A percentile compares a stretch with the other conserved stretches of the same genome.
These are phyloP conservation scores for Russula earlei DNA, from an alignment of 768 basidiomycete genomes.

Conservation along the genomic window DNA sequence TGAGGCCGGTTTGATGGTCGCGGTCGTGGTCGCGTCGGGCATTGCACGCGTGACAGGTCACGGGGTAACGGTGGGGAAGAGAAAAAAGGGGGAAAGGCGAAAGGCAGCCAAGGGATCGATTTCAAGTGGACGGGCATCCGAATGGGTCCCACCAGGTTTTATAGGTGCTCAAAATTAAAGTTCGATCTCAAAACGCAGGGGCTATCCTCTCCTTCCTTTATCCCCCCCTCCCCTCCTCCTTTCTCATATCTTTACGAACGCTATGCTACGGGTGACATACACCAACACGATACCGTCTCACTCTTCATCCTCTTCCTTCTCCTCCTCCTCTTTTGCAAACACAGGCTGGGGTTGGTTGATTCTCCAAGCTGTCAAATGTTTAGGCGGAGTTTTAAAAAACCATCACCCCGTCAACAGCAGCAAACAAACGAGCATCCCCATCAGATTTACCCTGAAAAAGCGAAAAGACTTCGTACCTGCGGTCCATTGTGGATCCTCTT, in stretches of 20 bases:
- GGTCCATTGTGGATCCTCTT: slow-evolving; percentile 78
- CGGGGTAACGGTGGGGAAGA: slow-evolving; percentile 30
- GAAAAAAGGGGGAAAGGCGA: slow-evolving; percentile 24
- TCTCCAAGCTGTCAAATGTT: slow-evolving; percentile 67
- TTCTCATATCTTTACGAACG: slow-evolving; percentile 15
- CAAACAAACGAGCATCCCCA: slow-evolving; percentile 29
- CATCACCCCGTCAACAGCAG: slow-evolving; percentile 33
- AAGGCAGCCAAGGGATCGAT: slow-evolving; percentile 46
- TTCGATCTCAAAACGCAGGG: slow-evolving; percentile 76
- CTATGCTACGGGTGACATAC: neutral
- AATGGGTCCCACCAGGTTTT: slow-evolving; percentile 61
- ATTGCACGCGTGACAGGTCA: slow-evolving; percentile 72
- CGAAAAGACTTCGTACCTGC: slow-evolving; percentile 46
- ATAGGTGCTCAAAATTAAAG: slow-evolving; percentile 75
- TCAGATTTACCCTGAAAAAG: slow-evolving; percentile 14
- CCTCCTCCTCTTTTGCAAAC: slow-evolving; percentile 53
- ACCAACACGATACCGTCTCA: neutral
- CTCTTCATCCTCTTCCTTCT: slow-evolving; percentile 41
- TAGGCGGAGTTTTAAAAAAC: slow-evolving; percentile 25
- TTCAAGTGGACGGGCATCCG: slow-evolving; percentile 61
- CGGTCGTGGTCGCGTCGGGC: slow-evolving; percentile 41
- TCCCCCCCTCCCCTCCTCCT: slow-evolving; percentile 9
- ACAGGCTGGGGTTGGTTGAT: slow-evolving; percentile 80
- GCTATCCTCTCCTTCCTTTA: slow-evolving; percentile 39
- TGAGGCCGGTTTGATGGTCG: slow-evolving; percentile 6